Evolutionary conservation across 2,329 filamentous ascomycete genomes (phyloP).

Genomic region (Scytalidium sp.): DNA sequence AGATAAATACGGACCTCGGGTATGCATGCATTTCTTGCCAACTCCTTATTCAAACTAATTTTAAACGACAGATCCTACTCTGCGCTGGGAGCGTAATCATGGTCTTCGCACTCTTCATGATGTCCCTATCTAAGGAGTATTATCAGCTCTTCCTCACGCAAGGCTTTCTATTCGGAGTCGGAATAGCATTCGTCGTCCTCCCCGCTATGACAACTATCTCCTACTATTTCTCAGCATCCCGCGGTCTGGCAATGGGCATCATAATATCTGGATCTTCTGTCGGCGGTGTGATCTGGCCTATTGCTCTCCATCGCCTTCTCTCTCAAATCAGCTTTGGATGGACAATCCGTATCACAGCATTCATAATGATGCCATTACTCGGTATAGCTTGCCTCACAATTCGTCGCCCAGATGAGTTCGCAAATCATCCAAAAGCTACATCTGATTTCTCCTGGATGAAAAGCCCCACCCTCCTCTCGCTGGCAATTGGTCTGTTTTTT

Average conservation of each 20-base stretch:
- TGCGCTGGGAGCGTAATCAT: constrained; percentile 14
- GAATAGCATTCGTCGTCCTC: constrained; percentile 20
- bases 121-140: constrained; percentile 26
- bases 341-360: constrained; percentile 16
- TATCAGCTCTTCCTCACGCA: constrained; percentile 31
- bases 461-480: constrained; percentile 8
- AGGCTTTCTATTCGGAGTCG: constrained; percentile 16
- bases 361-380: constrained; percentile 20
- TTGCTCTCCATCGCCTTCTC: constrained; percentile 27
- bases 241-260: constrained; percentile 19
- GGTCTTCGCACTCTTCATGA: constrained; percentile 27
- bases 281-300: constrained; percentile 32
- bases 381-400: constrained; percentile 9
- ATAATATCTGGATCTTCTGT: constrained; percentile 28
- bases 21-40: background rate
- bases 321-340: constrained; percentile 26
- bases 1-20: constrained; percentile 28
- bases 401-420: background rate
- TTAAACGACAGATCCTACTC: constrained; percentile 10
- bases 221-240: constrained; percentile 12
- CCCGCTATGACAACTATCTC: constrained; percentile 18
- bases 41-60: too few species aligned
- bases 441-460: constrained; percentile 12
- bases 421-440: constrained; percentile 6
- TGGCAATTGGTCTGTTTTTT: constrained; percentile 12